These are phyloP conservation scores for Hevea brasiliensis DNA, from an alignment of 345 rosid genomes.

Conservation along the genomic window DNA sequence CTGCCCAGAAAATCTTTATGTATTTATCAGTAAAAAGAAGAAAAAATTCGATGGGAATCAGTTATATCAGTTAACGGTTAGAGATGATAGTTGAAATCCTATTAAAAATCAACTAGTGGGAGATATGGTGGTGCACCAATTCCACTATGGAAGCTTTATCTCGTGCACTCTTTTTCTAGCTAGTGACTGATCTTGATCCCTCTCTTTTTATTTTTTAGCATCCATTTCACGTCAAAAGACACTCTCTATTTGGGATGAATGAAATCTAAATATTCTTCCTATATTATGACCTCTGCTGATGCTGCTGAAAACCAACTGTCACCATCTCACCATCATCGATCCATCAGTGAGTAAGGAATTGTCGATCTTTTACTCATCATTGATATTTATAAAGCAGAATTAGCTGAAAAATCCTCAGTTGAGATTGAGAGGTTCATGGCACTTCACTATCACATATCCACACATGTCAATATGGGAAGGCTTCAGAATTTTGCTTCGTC, in stretches of 20 bases:
- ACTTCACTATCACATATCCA: conserved; percentile 1
- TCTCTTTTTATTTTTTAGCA: not conserved
- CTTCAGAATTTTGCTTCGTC: not conserved
- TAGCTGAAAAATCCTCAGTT: not conserved
- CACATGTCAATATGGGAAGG: conserved; percentile 8
- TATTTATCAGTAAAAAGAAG: conserved; percentile 16
- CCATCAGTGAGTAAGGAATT: not conserved
- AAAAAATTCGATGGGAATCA: conserved; percentile 26
- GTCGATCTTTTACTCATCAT: not conserved
- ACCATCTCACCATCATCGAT: conserved; percentile 3
- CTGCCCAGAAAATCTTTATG: conserved; percentile 13
- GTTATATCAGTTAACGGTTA: conserved; percentile 25
- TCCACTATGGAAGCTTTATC: conserved; percentile 22
- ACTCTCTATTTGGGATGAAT: conserved; percentile 19
- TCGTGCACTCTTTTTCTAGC: not conserved
- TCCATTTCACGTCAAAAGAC: conserved; percentile 23
- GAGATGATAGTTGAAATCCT: conserved; percentile 4
- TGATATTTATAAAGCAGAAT: conserved; percentile 11
- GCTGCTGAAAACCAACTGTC: conserved; percentile 13
- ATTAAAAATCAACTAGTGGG: conserved; percentile 25
- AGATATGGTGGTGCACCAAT: conserved; percentile 20
- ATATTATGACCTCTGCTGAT: not conserved
- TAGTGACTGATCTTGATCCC: not conserved
- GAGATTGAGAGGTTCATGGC: conserved; percentile 20
- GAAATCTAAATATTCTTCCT: conserved; percentile 22